A percentile compares a stretch with the other conserved stretches of the same genome.
Conservation (phyloP, 768 basidiomycete genomes). For the Rhizopogon roseolus region DNA sequence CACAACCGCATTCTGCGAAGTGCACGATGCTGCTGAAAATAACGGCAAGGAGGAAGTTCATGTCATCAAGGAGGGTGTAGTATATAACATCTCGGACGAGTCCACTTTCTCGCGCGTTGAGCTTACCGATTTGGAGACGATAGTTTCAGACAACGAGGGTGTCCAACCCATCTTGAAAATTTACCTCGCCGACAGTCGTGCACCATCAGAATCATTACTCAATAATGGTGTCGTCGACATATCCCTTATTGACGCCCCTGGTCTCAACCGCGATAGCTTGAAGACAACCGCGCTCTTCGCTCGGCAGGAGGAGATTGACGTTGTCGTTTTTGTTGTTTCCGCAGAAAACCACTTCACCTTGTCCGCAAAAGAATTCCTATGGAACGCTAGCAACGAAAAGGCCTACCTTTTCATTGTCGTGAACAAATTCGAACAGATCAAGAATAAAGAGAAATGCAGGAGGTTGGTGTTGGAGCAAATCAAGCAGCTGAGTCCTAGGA, state of each 20-base stretch:
- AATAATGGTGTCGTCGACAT: slow-evolving; percentile 97
- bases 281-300: slow-evolving; percentile 95
- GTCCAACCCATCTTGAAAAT: slow-evolving; percentile 74
- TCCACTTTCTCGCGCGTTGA: slow-evolving; percentile 69
- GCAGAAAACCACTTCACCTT: slow-evolving; percentile 99
- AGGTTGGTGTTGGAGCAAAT: slow-evolving; percentile 90
- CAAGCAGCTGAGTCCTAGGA: slow-evolving; percentile 85
- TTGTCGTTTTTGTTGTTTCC: slow-evolving; percentile 95
- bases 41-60: slow-evolving; percentile 81
- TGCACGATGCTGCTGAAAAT: slow-evolving; percentile 85
- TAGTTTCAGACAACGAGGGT: slow-evolving; percentile 58
- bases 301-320: slow-evolving; percentile 97
- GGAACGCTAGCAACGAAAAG: slow-evolving; percentile 92
- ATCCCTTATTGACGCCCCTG: slow-evolving; percentile 97
- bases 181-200: slow-evolving; percentile 80
- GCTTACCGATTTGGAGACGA: slow-evolving; percentile 69
- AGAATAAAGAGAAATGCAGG: slow-evolving; percentile 91
- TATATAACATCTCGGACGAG: slow-evolving; percentile 67
- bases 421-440: slow-evolving; percentile 95
- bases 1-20: slow-evolving; percentile 96
- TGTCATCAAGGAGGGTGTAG: slow-evolving; percentile 60
- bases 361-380: slow-evolving; percentile 91
- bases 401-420: slow-evolving; percentile 98
- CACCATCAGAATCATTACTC: slow-evolving; percentile 77
- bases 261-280: slow-evolving; percentile 90